Base-by-base conservation (phyloP, 257 asterid species). In the Gardenia jasminoides region DNA sequence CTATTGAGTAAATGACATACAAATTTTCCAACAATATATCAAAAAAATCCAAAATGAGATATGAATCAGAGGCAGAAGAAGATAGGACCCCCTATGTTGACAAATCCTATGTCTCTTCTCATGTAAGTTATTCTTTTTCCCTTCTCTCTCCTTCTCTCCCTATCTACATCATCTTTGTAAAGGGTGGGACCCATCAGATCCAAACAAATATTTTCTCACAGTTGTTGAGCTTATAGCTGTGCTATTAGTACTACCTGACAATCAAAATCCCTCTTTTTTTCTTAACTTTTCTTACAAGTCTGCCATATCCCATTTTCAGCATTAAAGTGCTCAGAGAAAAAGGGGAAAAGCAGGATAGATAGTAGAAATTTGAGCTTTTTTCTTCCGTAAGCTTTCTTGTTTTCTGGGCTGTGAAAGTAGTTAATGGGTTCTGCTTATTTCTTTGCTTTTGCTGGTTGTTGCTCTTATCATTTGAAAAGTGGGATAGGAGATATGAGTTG, bases 31-130 rank as follows among this genome's bases (percentile, higher is more conserved):
- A 43, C 7, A 30, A 24, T 22, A 41, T 33, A 62, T 33, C 15
- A 8, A 61, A 74, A 79, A 79, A 67, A 69, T 79, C 79, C 67
- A 76, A 78, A 59, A 48, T 19, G 24, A 81, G 83, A 74, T 70
- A 81, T 56, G 76, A 64, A 46, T 46, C 71, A 33, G 62, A 22
- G 15, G 48, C 78, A 44, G 66, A 39, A 44, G 58, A 30, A 28
- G 73, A 73, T 69, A 71, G 30, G 90, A 81, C 76, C 91, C 90
- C 85, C 58, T 52, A 39, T 76, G 84, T 87, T 92, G 92, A 92
- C 92, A 89, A 88, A 88, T 90, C 94, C 92, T 77, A 85, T 84
- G 86, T 85, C 93, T 83, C 95, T 89, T 89, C 90, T 79, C 78
- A 80, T 75, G 82, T 82, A 87, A 90, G 91, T 83, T 84, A 82